Conservation (phyloP, 768 basidiomycete genomes). For the Mycena crocata region DNA sequence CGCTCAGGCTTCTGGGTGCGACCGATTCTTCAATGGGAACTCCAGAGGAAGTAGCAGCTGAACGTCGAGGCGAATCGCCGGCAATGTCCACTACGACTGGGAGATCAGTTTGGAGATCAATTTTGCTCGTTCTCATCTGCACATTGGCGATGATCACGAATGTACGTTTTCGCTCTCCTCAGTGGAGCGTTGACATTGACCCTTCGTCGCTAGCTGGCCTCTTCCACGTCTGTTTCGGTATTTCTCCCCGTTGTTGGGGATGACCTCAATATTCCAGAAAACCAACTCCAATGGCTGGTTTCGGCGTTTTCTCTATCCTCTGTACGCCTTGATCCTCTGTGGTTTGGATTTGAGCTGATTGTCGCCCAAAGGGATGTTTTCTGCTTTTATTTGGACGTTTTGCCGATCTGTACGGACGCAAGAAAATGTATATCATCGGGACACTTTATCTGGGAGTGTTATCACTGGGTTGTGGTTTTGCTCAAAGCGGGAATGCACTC, state of each 20-base stretch:
- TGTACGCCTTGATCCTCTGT: conserved; percentile 42
- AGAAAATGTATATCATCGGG: conserved; percentile 64
- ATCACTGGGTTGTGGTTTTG: conserved; percentile 63
- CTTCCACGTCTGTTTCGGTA: conserved; percentile 45
- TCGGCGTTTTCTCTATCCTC: conserved; percentile 64
- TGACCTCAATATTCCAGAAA: conserved; percentile 52
- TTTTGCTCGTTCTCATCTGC: conserved; percentile 35
- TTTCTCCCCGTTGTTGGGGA: conserved; percentile 47
- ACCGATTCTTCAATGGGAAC: background rate
- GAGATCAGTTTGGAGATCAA: conserved; percentile 19
- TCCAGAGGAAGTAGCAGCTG: background rate
- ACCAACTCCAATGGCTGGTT: conserved; percentile 61
- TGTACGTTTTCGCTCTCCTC: conserved; percentile 36
- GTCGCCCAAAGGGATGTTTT: conserved; percentile 62
- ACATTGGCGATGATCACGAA: conserved; percentile 50
- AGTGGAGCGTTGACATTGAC: background rate
- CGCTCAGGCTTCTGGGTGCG: background rate
- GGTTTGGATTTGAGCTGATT: background rate
- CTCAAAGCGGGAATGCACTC: conserved; percentile 58
- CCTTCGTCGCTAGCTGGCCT: conserved; percentile 40
- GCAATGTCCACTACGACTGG: too few relatives aligned
- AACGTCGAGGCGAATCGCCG: background rate
- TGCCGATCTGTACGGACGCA: conserved; percentile 73
- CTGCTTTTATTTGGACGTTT: conserved; percentile 71
- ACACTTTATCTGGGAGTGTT: conserved; percentile 56